These are phyloP conservation scores for Herpetomonas samuelpessoai DNA, from an alignment of 208 protist species.

Conservation along the genomic window DNA sequence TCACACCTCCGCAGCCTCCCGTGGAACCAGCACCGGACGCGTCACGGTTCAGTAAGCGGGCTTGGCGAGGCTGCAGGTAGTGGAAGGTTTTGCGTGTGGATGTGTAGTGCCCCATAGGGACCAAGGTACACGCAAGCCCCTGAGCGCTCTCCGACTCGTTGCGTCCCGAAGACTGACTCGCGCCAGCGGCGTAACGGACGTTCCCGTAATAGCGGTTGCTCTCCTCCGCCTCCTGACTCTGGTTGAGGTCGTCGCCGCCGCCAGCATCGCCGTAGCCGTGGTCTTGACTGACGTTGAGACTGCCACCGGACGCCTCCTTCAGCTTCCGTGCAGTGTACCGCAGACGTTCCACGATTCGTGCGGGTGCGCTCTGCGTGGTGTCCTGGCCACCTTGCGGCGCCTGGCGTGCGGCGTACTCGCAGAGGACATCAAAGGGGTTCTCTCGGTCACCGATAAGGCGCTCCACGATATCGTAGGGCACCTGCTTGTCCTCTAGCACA, in stretches of 20 bases:
- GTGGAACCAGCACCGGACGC: background rate
- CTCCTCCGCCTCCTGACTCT: background rate
- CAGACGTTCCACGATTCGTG: conserved; percentile 5
- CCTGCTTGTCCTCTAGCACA: conserved; percentile 33
- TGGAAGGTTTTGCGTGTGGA: conserved; percentile 27
- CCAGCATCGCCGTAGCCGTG: background rate
- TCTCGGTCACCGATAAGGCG: conserved; percentile 17
- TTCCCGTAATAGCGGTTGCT: conserved; percentile 2
- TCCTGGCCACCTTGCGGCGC: background rate
- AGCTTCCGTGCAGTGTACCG: background rate
- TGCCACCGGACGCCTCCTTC: background rate
- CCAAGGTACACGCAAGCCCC: conserved; percentile 5
- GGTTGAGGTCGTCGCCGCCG: background rate
- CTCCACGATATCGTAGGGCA: conserved; percentile 39
- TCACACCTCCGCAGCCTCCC: background rate
- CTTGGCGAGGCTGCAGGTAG: conserved; percentile 19
- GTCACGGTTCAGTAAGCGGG: background rate
- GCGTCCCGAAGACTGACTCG: background rate
- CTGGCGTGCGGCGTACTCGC: conserved; percentile 6
- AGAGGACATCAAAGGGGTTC: conserved; percentile 20
- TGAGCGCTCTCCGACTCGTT: background rate
- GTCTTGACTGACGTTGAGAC: background rate
- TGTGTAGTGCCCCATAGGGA: conserved; percentile 22
- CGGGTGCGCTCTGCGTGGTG: background rate
- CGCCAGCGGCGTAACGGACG: conserved; percentile 4